Evolutionary conservation across 345 rosid species (phyloP), one percentile per base, ranked within the genome.

Genomic region (Erodium maritimum): DNA sequence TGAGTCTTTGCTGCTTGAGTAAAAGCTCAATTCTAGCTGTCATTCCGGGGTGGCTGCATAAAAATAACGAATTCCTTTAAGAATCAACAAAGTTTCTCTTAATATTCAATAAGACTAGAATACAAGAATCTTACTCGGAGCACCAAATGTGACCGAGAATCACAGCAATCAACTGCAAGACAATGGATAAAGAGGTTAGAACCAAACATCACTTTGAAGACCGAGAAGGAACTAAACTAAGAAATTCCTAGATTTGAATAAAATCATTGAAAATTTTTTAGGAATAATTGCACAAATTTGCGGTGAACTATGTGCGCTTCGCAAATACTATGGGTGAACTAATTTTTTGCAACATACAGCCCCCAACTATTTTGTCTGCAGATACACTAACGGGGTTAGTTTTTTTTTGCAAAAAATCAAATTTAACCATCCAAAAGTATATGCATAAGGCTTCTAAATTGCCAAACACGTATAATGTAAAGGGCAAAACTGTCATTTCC

Each of bases 61-160:
- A 23, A 54, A 64, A 53, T 50, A 17, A n/a, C 42, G 6, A 55
- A 54, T 14, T 8, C 34, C 6, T n/a, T 8, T 55, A 23, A 55
- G 58, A 55, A 2, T 13, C 9, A 9, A 17, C 22, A 55, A 17
- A 37, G 23, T 42, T 67, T 17, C 37, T 37, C 14, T 12, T 5
- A 37, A 37, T 37, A 6, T 12, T 62, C 18, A 57, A 11, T 19
- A 50, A 14, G 52, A 59, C 23, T 54, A 8, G 24, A 12, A 21
- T 4, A 61, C 20, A 4, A 55, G 60, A 19, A 59, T 72, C 95
- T 84, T 88, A 91, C 98, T 89, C 98, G 9, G 96, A 79, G 76
- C 86, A 93, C 96, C 96, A 93, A 53, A 93, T 78, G 71, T 93
- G 91, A 51, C 99, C 96, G 67, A 93, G 73, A 58, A 93, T 83